These are phyloP conservation scores for Aspergillus haitiensis DNA, from an alignment of 495 filamentous ascomycete genomes.

Conservation along the genomic window DNA sequence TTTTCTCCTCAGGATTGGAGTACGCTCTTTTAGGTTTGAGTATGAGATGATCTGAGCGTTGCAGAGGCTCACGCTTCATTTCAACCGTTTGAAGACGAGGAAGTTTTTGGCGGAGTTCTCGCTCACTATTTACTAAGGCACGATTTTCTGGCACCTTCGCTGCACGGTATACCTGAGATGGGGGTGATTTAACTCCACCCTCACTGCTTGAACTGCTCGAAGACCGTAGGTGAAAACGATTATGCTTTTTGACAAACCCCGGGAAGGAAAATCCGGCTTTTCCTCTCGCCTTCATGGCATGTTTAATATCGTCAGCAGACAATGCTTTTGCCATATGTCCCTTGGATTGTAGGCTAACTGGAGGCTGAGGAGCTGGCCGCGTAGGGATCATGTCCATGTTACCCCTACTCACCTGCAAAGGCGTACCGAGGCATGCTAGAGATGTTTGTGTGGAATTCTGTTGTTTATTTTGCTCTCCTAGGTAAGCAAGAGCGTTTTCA, in stretches of 20 bases:
- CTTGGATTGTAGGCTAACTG: conserved; percentile 12
- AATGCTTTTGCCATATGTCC: conserved; percentile 21
- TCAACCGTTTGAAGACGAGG: conserved; percentile 42
- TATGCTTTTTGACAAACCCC: conserved; percentile 20
- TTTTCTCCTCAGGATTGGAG: conserved; percentile 27
- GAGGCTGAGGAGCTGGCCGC: conserved; percentile 40
- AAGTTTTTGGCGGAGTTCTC: conserved; percentile 33
- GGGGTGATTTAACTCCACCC: neutral
- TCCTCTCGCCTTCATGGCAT: conserved; percentile 21
- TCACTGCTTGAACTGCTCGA: conserved; percentile 17
- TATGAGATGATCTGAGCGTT: neutral
- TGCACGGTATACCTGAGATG: neutral
- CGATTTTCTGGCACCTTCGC: conserved; percentile 9
- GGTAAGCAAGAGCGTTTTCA: conserved; percentile 31
- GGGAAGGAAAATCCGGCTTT: conserved; percentile 23
- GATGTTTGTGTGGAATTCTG: conserved; percentile 15
- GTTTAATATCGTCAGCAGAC: conserved; percentile 24
- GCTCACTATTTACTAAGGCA: conserved; percentile 27
- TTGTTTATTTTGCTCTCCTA: conserved; percentile 18
- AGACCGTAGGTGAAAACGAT: conserved; percentile 17
- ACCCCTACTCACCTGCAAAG: conserved; percentile 42
- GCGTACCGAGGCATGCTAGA: conserved; percentile 29
- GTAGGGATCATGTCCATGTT: conserved; percentile 41
- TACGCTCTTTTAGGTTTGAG: conserved; percentile 5
- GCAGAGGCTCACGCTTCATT: neutral